These are phyloP conservation scores for Apodospora peruviana DNA, from an alignment of 495 filamentous ascomycete genomes.

Conservation along the genomic window DNA sequence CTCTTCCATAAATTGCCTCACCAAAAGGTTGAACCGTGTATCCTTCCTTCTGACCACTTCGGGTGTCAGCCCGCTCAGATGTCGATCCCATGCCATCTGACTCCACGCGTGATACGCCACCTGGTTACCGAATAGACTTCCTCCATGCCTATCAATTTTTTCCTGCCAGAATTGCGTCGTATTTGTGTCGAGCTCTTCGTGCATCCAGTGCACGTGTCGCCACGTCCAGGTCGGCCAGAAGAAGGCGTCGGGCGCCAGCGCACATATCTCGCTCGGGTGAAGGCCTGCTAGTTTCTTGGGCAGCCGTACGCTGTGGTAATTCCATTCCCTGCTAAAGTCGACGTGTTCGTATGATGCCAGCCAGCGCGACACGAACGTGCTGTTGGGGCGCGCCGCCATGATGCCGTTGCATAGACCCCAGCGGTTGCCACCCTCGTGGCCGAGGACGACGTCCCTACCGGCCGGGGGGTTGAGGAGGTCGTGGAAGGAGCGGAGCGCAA, in stretches of 20 bases:
- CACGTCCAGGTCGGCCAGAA: constrained; percentile 49
- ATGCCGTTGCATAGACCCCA: constrained; percentile 43
- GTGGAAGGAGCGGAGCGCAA: constrained; percentile 35
- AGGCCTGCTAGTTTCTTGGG: constrained; percentile 34
- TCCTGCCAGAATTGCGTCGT: constrained; percentile 29
- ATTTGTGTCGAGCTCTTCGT: constrained; percentile 26
- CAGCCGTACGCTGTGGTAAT: constrained; percentile 39
- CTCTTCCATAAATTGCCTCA: constrained; percentile 40
- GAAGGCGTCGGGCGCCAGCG: constrained; percentile 37
- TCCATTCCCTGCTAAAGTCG: constrained; percentile 37
- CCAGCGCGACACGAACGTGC: constrained; percentile 39
- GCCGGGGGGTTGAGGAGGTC: constrained; percentile 16
- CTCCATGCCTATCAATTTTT: constrained; percentile 31
- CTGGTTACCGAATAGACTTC: constrained; percentile 38
- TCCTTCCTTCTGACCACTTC: constrained; percentile 27
- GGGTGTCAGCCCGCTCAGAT: constrained; percentile 35
- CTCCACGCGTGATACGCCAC: constrained; percentile 44
- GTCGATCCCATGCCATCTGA: constrained; percentile 39
- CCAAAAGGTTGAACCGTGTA: constrained; percentile 42
- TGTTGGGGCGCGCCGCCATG: constrained; percentile 37
- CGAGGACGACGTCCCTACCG: constrained; percentile 42
- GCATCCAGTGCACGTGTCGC: constrained; percentile 42
- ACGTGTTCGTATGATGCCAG: constrained; percentile 33
- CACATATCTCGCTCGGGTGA: constrained; percentile 36
- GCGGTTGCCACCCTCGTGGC: constrained; percentile 41